A percentile compares a stretch with the other conserved stretches of the same genome.
These are phyloP conservation scores for Conringia planisiliqua DNA, from an alignment of 345 rosid species.

Conservation along the genomic window DNA sequence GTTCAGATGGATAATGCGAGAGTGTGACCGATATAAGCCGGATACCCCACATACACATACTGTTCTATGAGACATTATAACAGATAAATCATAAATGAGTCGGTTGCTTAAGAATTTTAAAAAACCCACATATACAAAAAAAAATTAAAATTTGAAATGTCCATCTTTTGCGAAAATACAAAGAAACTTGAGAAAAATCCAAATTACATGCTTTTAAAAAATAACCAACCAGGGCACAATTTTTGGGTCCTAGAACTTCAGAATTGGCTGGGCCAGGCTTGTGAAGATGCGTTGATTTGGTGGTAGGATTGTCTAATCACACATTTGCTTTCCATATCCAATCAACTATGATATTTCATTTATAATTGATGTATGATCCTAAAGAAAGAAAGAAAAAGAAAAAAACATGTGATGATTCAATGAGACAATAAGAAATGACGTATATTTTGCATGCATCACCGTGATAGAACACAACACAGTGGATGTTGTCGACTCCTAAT, in stretches of 20 bases:
- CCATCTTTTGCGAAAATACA: background rate
- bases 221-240: background rate
- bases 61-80: background rate
- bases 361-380: background rate
- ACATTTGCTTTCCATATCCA: background rate
- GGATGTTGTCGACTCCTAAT: background rate
- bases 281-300: background rate
- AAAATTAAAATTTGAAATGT: too few relatives aligned
- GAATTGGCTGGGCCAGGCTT: constrained; percentile 9
- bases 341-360: background rate
- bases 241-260: background rate
- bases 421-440: too few relatives aligned
- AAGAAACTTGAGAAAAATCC: background rate
- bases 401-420: too few relatives aligned
- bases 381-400: too few relatives aligned
- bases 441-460: background rate
- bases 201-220: background rate
- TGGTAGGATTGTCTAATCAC: background rate
- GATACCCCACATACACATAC: background rate
- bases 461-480: background rate
- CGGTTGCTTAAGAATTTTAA: background rate
- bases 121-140: background rate
- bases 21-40: background rate
- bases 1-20: background rate
- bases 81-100: background rate